Conservation (phyloP, 352 stramenopile genomes). For the Globisporangium camurandrum region DNA sequence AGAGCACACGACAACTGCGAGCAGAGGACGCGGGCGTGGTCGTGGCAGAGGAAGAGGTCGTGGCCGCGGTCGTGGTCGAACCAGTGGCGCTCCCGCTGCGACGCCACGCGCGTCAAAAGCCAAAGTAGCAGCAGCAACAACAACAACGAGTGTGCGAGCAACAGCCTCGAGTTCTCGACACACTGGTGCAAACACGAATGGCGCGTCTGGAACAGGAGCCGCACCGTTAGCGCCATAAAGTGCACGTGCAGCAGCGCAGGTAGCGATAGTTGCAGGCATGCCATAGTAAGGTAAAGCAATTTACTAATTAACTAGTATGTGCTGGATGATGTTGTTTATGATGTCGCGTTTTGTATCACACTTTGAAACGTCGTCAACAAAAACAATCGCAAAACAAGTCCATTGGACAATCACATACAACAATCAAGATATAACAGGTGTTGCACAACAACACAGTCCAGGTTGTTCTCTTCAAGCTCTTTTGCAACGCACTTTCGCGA, state of each 20-base stretch:
- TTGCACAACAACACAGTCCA: too few relatives aligned
- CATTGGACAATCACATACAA: too few relatives aligned
- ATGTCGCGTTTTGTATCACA: too few relatives aligned
- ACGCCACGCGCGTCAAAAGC: background rate
- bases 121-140: background rate
- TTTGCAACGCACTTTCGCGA: background rate
- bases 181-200: too few relatives aligned
- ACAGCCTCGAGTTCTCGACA: too few relatives aligned
- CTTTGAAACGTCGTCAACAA: too few relatives aligned
- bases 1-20: background rate
- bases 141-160: background rate
- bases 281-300: background rate
- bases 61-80: constrained; percentile 2
- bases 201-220: too few relatives aligned
- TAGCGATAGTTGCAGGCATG: background rate
- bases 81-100: background rate
- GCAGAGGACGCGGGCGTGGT: constrained; percentile 5
- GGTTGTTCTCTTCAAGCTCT: background rate
- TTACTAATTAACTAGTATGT: background rate
- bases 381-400: too few relatives aligned
- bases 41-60: constrained; percentile 1
- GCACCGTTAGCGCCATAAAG: too few relatives aligned
- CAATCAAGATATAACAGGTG: too few relatives aligned
- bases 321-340: too few relatives aligned
- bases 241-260: background rate